Percentiles rank a stretch among this genome's conserved stretches.
These are phyloP conservation scores for Suillus weaverae DNA, from an alignment of 768 basidiomycete species.

Conservation along the genomic window DNA sequence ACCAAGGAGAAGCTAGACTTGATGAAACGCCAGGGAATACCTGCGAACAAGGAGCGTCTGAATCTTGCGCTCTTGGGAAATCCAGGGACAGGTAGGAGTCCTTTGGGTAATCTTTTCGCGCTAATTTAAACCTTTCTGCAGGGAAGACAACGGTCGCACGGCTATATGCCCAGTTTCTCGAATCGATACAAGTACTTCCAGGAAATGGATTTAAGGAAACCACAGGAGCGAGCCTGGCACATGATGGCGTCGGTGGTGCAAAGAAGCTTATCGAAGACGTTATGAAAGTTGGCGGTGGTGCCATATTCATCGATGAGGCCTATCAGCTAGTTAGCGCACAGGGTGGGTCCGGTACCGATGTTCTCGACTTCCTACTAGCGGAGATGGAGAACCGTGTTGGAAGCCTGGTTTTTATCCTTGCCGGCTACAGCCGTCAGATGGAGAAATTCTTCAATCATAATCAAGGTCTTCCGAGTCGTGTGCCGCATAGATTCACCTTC, in stretches of 20 bases:
- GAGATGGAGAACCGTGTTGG: slow-evolving; percentile 69
- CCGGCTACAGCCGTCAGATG: slow-evolving; percentile 66
- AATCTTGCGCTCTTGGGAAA: slow-evolving; percentile 62
- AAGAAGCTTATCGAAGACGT: slow-evolving; percentile 49
- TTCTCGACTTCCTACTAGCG: slow-evolving; percentile 62
- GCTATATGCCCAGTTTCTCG: slow-evolving; percentile 56
- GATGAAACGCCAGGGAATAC: slow-evolving; percentile 43
- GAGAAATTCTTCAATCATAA: slow-evolving; percentile 71
- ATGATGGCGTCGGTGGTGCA: slow-evolving; percentile 49
- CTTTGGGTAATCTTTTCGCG: background rate
- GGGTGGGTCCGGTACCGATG: slow-evolving; percentile 47
- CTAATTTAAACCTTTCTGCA: slow-evolving; percentile 17
- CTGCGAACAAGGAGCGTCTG: slow-evolving; percentile 50
- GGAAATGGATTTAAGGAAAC: slow-evolving; percentile 53
- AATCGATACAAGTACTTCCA: slow-evolving; percentile 49
- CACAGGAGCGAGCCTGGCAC: slow-evolving; percentile 53
- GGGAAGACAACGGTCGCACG: slow-evolving; percentile 68
- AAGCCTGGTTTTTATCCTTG: slow-evolving; percentile 60
- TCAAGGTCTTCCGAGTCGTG: slow-evolving; percentile 59
- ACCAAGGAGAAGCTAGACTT: slow-evolving; percentile 56
- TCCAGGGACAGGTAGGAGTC: slow-evolving; percentile 59
- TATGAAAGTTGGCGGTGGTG: slow-evolving; percentile 52
- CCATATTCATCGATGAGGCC: slow-evolving; percentile 65
- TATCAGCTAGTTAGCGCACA: slow-evolving; percentile 54
- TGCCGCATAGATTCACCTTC: slow-evolving; percentile 56